A percentile compares a stretch with the other conserved stretches of the same genome.
phyloP scores from a whole-genome alignment of 106 monocot genomes.

The Allium sativum region DNA sequence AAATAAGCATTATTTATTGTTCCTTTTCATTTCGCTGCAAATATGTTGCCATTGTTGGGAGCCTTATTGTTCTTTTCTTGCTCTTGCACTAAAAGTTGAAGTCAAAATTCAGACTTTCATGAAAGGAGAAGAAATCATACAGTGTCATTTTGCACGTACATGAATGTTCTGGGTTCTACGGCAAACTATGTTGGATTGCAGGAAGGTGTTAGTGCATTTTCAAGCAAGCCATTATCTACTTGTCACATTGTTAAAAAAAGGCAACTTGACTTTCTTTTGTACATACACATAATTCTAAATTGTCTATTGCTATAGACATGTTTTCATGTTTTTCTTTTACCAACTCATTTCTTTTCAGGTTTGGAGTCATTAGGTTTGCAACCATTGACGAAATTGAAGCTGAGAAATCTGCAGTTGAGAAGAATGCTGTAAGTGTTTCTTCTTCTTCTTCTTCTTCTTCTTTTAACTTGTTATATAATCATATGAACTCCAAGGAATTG shows the following conservation, averaged over 20 bases:
- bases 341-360: constrained; percentile 3
- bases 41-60: too few species aligned
- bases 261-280: constrained; percentile 12
- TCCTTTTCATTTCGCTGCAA: too few species aligned
- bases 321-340: not conserved
- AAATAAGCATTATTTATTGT: too few species aligned
- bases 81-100: not conserved
- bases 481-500: too few species aligned
- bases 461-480: too few species aligned
- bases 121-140: constrained; percentile 2
- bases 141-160: not conserved
- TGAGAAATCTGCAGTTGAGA: constrained; percentile 68
- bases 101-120: not conserved
- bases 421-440: constrained; percentile 39
- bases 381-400: constrained; percentile 92
- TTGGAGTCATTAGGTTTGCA: constrained; percentile 39
- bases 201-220: constrained; percentile 16
- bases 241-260: constrained; percentile 14
- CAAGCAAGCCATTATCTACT: constrained; percentile 1
- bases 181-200: constrained; percentile 17
- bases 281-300: not conserved
- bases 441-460: too few species aligned
- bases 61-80: too few species aligned
- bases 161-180: constrained; percentile 16
- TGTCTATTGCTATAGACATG: too few species aligned